phyloP scores from a whole-genome alignment of 2,329 filamentous ascomycete genomes.

The Pestalotiopsis sp. region DNA sequence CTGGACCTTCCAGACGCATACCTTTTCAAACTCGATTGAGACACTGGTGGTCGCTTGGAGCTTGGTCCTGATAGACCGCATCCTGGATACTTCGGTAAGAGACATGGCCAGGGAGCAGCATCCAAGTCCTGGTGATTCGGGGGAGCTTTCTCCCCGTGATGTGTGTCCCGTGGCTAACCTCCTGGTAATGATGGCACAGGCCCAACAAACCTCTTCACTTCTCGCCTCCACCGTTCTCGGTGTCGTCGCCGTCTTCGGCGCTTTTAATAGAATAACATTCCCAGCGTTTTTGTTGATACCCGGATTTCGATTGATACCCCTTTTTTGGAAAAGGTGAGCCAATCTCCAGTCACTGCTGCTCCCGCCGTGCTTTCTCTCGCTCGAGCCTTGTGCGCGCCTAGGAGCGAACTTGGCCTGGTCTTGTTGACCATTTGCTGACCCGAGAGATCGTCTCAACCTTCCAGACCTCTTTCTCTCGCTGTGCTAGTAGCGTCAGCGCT shows the following conservation, averaged over 20 bases:
- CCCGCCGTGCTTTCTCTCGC: not conserved
- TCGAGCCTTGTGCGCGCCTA: not conserved
- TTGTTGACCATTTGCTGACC: not conserved
- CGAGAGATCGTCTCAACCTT: not conserved
- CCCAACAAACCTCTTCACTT: slow-evolving; percentile 72
- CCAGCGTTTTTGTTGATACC: slow-evolving; percentile 90
- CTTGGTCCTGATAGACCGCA: slow-evolving; percentile 86
- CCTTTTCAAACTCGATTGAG: slow-evolving; percentile 96
- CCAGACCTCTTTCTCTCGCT: slow-evolving; percentile 61
- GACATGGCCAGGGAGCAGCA: not conserved
- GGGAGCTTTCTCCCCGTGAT: not conserved
- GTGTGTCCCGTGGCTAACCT: not conserved
- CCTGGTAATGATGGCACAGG: slow-evolving; percentile 7
- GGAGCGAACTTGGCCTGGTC: not conserved
- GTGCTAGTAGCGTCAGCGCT: slow-evolving; percentile 66
- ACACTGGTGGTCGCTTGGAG: slow-evolving; percentile 93
- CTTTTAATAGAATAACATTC: slow-evolving; percentile 97
- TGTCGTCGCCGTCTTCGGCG: slow-evolving; percentile 78
- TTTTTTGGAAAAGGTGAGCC: slow-evolving; percentile 78
- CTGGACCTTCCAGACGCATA: slow-evolving; percentile 98
- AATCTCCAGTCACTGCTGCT: not conserved
- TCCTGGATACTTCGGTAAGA: slow-evolving; percentile 75
- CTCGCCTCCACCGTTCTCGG: slow-evolving; percentile 78
- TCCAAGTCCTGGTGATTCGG: too few species aligned
- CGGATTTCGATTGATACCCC: slow-evolving; percentile 78